These are phyloP conservation scores for Apiospora malaysiana DNA, from an alignment of 2,329 filamentous ascomycete genomes.

Conservation along the genomic window DNA sequence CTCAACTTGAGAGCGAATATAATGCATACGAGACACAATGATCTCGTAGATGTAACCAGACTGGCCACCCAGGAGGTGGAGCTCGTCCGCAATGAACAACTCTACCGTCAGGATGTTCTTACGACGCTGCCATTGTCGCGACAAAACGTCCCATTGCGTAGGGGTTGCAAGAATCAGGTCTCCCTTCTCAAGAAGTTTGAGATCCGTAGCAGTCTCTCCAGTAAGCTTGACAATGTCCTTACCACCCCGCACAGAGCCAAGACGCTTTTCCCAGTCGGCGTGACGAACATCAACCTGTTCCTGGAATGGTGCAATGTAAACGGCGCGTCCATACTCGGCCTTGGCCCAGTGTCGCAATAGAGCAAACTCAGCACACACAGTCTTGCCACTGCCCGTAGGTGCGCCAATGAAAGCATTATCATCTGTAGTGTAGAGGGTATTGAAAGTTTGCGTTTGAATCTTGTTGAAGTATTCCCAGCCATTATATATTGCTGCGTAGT, in stretches of 20 bases:
- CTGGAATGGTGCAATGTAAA: conserved; percentile 95
- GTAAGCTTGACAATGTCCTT: conserved; percentile 93
- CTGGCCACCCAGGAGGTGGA: conserved; percentile 89
- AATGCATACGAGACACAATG: conserved; percentile 97
- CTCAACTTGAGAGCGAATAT: conserved; percentile 81
- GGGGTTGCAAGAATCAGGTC: conserved; percentile 94
- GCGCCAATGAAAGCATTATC: conserved; percentile 94
- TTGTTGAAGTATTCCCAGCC: conserved; percentile 92
- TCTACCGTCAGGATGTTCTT: conserved; percentile 93
- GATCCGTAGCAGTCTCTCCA: conserved; percentile 88
- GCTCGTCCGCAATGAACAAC: conserved; percentile 92
- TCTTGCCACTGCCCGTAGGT: conserved; percentile 96
- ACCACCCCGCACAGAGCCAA: conserved; percentile 75
- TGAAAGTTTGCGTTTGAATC: conserved; percentile 96
- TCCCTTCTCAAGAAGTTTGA: conserved; percentile 85
- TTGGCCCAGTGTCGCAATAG: conserved; percentile 87
- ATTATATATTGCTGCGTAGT: conserved; percentile 82
- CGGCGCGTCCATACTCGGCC: conserved; percentile 74
- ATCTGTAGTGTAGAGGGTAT: conserved; percentile 86
- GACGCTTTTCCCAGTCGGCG: conserved; percentile 83
- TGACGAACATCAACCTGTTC: conserved; percentile 84
- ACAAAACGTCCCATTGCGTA: conserved; percentile 93
- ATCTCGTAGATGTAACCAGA: conserved; percentile 93
- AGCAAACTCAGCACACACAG: conserved; percentile 93
- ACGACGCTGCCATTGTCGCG: conserved; percentile 92